Conservation (phyloP, 2,329 filamentous ascomycete species). For the Mycosphaerella arachidis region DNA sequence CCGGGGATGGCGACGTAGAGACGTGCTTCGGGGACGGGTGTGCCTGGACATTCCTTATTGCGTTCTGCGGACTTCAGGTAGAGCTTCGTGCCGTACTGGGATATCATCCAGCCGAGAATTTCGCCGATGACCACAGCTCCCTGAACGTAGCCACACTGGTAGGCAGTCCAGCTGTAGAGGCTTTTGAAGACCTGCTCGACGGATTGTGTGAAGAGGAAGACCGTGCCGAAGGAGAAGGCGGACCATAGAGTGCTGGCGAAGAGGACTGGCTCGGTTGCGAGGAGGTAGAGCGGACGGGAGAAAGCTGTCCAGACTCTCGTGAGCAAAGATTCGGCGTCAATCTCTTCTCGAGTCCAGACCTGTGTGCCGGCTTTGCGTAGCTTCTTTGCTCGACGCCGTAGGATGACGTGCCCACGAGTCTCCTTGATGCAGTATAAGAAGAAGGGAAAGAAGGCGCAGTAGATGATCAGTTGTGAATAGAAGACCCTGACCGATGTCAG, state of each 20-base stretch:
- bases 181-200: constrained; percentile 40
- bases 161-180: constrained; percentile 40
- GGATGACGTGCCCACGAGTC: constrained; percentile 46
- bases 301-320: constrained; percentile 26
- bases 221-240: constrained; percentile 44
- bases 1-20: constrained; percentile 42
- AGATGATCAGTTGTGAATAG: constrained; percentile 42
- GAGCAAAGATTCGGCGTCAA: constrained; percentile 28
- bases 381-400: constrained; percentile 35
- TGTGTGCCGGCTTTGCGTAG: constrained; percentile 31
- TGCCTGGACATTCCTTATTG: constrained; percentile 35
- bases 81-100: constrained; percentile 32
- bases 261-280: constrained; percentile 49
- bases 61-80: constrained; percentile 41
- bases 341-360: constrained; percentile 32
- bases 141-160: constrained; percentile 44
- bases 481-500: constrained; percentile 29
- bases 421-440: constrained; percentile 42
- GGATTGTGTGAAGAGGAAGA: constrained; percentile 49
- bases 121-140: constrained; percentile 45
- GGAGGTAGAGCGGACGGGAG: constrained; percentile 37
- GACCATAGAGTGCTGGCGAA: constrained; percentile 47
- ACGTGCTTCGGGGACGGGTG: constrained; percentile 43
- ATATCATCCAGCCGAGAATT: constrained; percentile 38
- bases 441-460: constrained; percentile 40